Conservation (phyloP, 176 grass and related monocot genomes). For the Chloris gayana region DNA sequence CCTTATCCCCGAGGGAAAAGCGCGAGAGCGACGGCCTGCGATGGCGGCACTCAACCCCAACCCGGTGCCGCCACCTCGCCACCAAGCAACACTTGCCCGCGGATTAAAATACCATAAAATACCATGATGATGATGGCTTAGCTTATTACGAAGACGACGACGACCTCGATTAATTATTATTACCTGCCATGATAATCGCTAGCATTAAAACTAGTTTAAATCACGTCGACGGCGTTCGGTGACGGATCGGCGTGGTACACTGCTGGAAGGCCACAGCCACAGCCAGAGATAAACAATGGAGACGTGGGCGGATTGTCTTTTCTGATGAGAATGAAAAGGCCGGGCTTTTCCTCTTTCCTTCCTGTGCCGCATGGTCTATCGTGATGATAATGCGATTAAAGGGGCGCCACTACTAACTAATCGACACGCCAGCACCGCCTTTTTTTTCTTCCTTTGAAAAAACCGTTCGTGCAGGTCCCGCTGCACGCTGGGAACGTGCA, state of each 20-base stretch:
- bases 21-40: constrained; percentile 34
- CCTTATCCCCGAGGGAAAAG: constrained; percentile 3
- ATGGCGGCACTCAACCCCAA: background rate
- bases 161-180: background rate
- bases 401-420: background rate
- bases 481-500: background rate
- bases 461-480: background rate
- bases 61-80: background rate
- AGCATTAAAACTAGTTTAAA: too few species aligned
- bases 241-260: background rate
- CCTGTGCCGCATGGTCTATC: background rate
- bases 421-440: constrained; percentile 1
- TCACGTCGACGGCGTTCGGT: background rate
- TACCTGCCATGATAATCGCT: too few species aligned
- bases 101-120: too few species aligned
- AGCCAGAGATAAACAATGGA: background rate
- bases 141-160: background rate
- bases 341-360: background rate
- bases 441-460: background rate
- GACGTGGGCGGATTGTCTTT: background rate
- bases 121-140: background rate
- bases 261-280: too few species aligned
- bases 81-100: too few species aligned
- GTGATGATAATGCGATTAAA: background rate
- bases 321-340: background rate